Base-by-base conservation (phyloP, 225 moss, liverwort and hornwort genomes). In the Takakia lepidozioides region DNA sequence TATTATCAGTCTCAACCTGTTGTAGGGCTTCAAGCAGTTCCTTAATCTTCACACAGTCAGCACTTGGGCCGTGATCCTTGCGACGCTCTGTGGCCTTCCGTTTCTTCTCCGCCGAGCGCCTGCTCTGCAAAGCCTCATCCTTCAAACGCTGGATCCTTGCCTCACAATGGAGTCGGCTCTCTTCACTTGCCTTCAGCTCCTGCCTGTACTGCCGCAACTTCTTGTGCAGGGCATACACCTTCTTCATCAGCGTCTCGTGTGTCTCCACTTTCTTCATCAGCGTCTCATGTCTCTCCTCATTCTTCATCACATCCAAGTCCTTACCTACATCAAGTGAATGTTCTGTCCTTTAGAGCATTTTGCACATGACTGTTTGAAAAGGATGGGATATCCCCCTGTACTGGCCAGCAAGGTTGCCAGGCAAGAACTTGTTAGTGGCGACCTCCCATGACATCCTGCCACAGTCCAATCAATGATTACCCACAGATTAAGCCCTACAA, bases 11-110 rank as follows among this genome's bases (percentile, higher is more conserved):
- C 27, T 70, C 75, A 39, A 75, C 63, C 43, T 63, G 47, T 29
- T 70, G 51, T 8, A 66, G 52, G 30, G 26, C 48, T 48, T 75
- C 52, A 3, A 70, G 32, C 1, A 70, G 0, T 29, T 59, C 46
- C 42, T 75, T 70, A 2, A 75, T 70, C 38, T 70, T 75, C 2
- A 75, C 8, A 43, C 66, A 66, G 24, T 71, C 59, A 49, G 26
- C 27, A 11, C 25, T 63, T 11, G 39, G 48, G 28, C 39, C 22
- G 34, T 50, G 20, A 0, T 43, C 43, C 44, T 71, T 67, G 3
- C 0, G 17, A 27, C 16, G 55, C 0, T 57, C 53, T 2, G 20
- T 20, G 1, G 24, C 9, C 10, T 50, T 67, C 0, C 56, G 49
- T 36, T 57, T 71, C 1, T 29, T 57, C 46, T 38, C 29, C 10